phyloP scores from a whole-genome alignment of 1,284 basidiomycete genomes.

The Apiotrichum brassicae region DNA sequence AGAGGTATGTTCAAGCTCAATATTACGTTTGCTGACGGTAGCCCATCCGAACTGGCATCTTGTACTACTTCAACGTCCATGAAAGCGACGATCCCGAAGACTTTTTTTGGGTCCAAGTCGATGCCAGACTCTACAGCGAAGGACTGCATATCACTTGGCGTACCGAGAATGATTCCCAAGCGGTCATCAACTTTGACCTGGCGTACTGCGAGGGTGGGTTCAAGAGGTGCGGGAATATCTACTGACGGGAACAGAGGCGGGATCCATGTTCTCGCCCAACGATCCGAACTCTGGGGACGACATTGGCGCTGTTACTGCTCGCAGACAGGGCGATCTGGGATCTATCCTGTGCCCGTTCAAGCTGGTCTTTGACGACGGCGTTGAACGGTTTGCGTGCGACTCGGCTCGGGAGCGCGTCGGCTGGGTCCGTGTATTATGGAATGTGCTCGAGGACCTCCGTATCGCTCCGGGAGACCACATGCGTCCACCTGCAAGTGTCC shows the following conservation, averaged over 20 bases:
- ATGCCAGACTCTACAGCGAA: constrained; percentile 71
- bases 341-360: constrained; percentile 79
- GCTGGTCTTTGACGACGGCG: constrained; percentile 74
- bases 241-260: constrained; percentile 53
- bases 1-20: constrained; percentile 51
- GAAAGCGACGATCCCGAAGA: constrained; percentile 54
- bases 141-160: constrained; percentile 76
- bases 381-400: constrained; percentile 74
- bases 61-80: constrained; percentile 88
- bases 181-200: constrained; percentile 72
- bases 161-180: constrained; percentile 65
- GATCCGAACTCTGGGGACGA: constrained; percentile 72
- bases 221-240: not conserved
- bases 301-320: constrained; percentile 72
- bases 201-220: constrained; percentile 59
- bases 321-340: constrained; percentile 56
- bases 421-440: constrained; percentile 85
- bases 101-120: constrained; percentile 74
- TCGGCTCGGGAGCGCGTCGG: constrained; percentile 72
- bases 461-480: constrained; percentile 3
- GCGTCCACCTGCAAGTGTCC: constrained; percentile 16
- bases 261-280: constrained; percentile 66
- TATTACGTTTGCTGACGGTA: constrained; percentile 34
- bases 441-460: constrained; percentile 42
- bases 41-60: constrained; percentile 71